Evolutionary conservation across 2,329 filamentous ascomycete genomes (phyloP).

Genomic region (Colletotrichum somersetense): DNA sequence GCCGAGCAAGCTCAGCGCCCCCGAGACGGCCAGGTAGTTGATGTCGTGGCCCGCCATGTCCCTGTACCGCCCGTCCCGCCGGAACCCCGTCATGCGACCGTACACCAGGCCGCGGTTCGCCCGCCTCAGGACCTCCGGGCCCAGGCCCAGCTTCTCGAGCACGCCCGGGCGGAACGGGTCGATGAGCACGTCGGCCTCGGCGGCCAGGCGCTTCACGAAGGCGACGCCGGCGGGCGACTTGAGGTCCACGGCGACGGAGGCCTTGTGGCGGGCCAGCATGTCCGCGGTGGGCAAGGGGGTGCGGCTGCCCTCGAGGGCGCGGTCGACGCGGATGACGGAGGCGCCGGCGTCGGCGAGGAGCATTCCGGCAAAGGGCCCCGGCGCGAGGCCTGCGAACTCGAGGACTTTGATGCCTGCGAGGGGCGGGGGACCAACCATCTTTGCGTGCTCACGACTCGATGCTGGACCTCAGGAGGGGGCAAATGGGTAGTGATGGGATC

Average conservation of each 20-base stretch:
- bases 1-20: conserved; percentile 82
- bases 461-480: neutral
- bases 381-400: conserved; percentile 72
- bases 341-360: conserved; percentile 92
- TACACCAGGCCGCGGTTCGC: conserved; percentile 83
- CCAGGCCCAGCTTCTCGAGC: conserved; percentile 85
- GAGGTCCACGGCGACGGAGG: conserved; percentile 83
- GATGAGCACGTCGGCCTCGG: conserved; percentile 81
- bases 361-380: conserved; percentile 88
- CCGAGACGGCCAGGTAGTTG: conserved; percentile 93
- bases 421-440: conserved; percentile 56
- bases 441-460: conserved; percentile 12
- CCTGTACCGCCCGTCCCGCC: conserved; percentile 86
- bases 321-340: conserved; percentile 88
- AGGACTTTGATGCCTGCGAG: conserved; percentile 68
- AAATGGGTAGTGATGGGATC: too few species aligned
- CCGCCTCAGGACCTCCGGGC: conserved; percentile 74
- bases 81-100: conserved; percentile 89
- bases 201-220: conserved; percentile 75
- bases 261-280: conserved; percentile 83
- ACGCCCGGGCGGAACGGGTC: conserved; percentile 95
- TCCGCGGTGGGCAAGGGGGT: conserved; percentile 69
- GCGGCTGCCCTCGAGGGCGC: conserved; percentile 59
- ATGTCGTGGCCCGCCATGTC: conserved; percentile 96
- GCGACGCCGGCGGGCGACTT: conserved; percentile 74